These are phyloP conservation scores for Pseudotsuga menziesii DNA, from an alignment of 75 land plant species.

Conservation along the genomic window DNA sequence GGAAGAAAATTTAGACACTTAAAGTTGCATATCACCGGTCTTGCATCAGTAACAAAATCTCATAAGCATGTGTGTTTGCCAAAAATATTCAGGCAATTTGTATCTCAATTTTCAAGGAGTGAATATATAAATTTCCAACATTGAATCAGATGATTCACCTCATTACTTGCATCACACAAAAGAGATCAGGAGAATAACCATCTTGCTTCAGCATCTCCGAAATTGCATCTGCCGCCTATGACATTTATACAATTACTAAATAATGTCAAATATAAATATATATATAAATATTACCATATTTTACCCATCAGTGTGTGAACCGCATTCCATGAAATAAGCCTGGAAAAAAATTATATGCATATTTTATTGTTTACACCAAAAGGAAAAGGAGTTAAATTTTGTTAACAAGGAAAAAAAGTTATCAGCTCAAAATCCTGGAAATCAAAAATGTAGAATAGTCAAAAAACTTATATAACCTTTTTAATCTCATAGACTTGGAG, in stretches of 20 bases:
- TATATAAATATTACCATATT: neutral
- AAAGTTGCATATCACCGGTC: neutral
- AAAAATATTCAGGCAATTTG: neutral
- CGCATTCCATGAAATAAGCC: neutral
- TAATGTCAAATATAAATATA: neutral
- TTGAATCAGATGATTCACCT: constrained; percentile 32
- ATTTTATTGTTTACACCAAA: neutral
- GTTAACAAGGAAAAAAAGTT: neutral
- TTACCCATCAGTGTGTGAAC: neutral
- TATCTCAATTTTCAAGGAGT: neutral
- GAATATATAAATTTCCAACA: neutral
- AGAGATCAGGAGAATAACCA: constrained; percentile 52
- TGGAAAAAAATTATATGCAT: neutral
- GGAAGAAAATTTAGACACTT: neutral
- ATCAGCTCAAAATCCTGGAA: neutral
- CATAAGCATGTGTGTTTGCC: neutral
- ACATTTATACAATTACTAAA: constrained; percentile 1
- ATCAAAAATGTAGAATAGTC: neutral
- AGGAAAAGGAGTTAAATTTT: neutral
- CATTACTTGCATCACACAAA: constrained; percentile 59
- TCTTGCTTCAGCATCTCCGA: constrained; percentile 72
- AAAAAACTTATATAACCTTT: neutral
- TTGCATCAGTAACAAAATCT: neutral
- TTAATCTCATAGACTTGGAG: neutral
- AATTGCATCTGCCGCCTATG: constrained; percentile 63